Evolutionary conservation across 225 moss, liverwort and hornwort genomes (phyloP).

Genomic region (Neckera pumila): DNA sequence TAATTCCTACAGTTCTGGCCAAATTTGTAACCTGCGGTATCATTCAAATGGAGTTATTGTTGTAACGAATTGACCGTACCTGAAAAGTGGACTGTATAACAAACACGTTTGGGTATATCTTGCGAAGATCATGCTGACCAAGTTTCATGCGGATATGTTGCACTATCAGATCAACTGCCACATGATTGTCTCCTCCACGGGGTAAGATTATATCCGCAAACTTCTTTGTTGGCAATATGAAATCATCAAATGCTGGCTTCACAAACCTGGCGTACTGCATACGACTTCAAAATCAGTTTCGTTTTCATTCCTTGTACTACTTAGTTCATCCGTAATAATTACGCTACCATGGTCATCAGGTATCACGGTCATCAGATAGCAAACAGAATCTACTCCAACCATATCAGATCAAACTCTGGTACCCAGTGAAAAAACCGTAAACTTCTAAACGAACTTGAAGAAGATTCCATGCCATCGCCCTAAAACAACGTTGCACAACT

Average conservation of each 20-base stretch:
- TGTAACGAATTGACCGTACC: not conserved
- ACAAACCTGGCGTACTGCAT: slow-evolving; percentile 88
- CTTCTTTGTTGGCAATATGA: slow-evolving; percentile 86
- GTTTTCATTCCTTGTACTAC: not conserved
- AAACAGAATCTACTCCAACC: not conserved
- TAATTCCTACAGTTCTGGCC: not conserved
- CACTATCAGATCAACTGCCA: slow-evolving; percentile 90
- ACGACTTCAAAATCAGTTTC: slow-evolving; percentile 7
- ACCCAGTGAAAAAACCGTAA: not conserved
- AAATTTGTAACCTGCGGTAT: not conserved
- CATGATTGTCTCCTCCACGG: slow-evolving; percentile 88
- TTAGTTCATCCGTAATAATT: not conserved
- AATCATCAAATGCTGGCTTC: slow-evolving; percentile 93
- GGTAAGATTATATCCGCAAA: slow-evolving; percentile 93
- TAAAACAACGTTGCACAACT: not conserved
- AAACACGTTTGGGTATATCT: slow-evolving; percentile 85
- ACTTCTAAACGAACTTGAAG: not conserved
- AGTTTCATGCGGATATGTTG: slow-evolving; percentile 94
- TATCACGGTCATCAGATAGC: not conserved
- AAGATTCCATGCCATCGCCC: not conserved
- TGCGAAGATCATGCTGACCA: slow-evolving; percentile 92
- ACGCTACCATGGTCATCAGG: not conserved
- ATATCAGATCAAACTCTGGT: not conserved
- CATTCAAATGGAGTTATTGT: not conserved
- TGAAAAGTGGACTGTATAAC: slow-evolving; percentile 94